These are phyloP conservation scores for Pezicula radicicola DNA, from an alignment of 2,329 filamentous ascomycete species.

Conservation along the genomic window DNA sequence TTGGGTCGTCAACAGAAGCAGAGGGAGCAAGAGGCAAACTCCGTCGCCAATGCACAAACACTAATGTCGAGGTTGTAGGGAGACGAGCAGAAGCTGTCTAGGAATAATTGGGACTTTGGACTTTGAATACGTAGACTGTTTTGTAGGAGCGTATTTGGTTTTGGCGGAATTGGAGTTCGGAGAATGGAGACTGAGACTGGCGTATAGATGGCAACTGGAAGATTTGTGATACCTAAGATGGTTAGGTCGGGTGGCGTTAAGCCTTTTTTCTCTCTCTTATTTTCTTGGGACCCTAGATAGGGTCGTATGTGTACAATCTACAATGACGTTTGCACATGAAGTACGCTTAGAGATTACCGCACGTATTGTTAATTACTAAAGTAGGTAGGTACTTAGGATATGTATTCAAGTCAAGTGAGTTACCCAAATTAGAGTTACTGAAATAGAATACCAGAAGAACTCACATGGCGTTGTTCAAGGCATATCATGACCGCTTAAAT, in stretches of 20 bases:
- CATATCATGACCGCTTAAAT: too few species aligned
- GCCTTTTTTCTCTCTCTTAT: background rate
- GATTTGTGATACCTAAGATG: conserved; percentile 3
- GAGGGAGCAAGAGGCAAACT: conserved; percentile 23
- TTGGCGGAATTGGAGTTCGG: conserved; percentile 5
- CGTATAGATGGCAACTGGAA: conserved; percentile 19
- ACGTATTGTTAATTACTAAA: too few species aligned
- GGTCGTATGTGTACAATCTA: too few species aligned
- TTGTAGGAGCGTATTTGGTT: conserved; percentile 1
- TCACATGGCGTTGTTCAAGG: too few species aligned
- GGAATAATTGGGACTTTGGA: conserved; percentile 2
- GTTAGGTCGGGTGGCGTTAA: background rate
- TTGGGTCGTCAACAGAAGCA: conserved; percentile 34
- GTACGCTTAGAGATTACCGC: too few species aligned
- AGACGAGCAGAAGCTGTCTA: conserved; percentile 25
- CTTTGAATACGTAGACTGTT: conserved; percentile 2
- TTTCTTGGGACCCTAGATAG: background rate
- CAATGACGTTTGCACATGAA: too few species aligned
- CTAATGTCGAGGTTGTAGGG: conserved; percentile 20
- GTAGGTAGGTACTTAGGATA: too few species aligned
- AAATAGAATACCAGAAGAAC: too few species aligned
- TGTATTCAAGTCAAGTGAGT: too few species aligned
- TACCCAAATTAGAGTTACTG: too few species aligned
- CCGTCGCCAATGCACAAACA: conserved; percentile 17
- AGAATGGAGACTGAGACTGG: conserved; percentile 23